Percentiles rank a stretch among this genome's conserved stretches.
Conservation (phyloP, 495 filamentous ascomycete species). For the Parathielavia appendiculata region DNA sequence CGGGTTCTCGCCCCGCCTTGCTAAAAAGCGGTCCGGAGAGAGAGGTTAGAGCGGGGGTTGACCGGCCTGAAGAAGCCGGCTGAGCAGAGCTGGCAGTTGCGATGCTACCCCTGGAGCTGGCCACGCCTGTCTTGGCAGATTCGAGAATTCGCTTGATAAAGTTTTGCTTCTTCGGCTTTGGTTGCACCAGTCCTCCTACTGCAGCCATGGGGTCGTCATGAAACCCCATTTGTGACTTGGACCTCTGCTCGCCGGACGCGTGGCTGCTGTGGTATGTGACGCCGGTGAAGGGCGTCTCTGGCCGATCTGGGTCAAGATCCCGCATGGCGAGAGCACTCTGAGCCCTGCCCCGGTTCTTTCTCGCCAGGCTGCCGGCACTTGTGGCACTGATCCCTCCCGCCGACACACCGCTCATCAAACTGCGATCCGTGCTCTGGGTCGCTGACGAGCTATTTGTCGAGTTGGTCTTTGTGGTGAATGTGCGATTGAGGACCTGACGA, state of each 20-base stretch:
- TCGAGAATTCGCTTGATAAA: slow-evolving; percentile 97
- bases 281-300: slow-evolving; percentile 68
- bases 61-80: slow-evolving; percentile 24
- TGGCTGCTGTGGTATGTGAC: slow-evolving; percentile 83
- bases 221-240: slow-evolving; percentile 46
- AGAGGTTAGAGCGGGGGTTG: slow-evolving; percentile 14
- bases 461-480: slow-evolving; percentile 81
- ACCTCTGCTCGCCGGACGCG: slow-evolving; percentile 52
- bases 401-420: slow-evolving; percentile 87
- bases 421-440: slow-evolving; percentile 73
- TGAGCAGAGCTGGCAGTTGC: slow-evolving; percentile 47
- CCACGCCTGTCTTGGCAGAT: slow-evolving; percentile 87
- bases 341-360: slow-evolving; percentile 55
- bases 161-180: slow-evolving; percentile 84
- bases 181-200: slow-evolving; percentile 59
- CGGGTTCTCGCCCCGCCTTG: slow-evolving; percentile 45
- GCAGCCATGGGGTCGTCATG: slow-evolving; percentile 45
- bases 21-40: slow-evolving; percentile 38
- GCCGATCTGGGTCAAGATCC: slow-evolving; percentile 49
- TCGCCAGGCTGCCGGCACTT: slow-evolving; percentile 85
- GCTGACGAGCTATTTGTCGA: slow-evolving; percentile 67
- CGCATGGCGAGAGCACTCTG: slow-evolving; percentile 51
- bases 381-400: slow-evolving; percentile 90
- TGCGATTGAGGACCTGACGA: slow-evolving; percentile 62
- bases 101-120: slow-evolving; percentile 81